Base-by-base conservation (phyloP, 179 eudicot genomes). In the Beta macrorhiza region DNA sequence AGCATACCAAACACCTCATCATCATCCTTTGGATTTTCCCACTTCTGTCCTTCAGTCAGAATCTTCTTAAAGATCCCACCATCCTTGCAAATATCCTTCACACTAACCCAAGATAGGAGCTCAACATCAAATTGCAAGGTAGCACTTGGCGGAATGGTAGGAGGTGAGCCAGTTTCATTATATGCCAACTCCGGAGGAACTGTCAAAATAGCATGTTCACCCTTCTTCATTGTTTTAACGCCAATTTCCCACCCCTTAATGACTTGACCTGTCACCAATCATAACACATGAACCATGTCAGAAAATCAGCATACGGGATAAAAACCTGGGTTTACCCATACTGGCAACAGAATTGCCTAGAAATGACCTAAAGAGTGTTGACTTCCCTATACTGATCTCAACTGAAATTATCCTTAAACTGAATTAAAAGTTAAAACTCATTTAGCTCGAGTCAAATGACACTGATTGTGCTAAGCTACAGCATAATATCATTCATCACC, bases 231-330 rank as follows among this genome's bases (percentile, higher is more conserved):
- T 3, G 98, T 93, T 80, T 91, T 92, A 82, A 93, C 92, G 75
- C 97, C 98, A 29, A 81, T 81, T 52, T 95, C 98, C 98, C 98
- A 95, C 78, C 98, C 98, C 89, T 90, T 91, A 19, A 95, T 94
- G 13, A 94, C 97, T 93, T 94, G 94, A n/a, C 98, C 98, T 94
- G 86, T 53, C 72, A 29, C 37, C 25, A 25, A 68, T 29, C 16
- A 65, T 3, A 2, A 56, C 29, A 75, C 2, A 53, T 81, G 25
- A 25, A 25, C 25, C 25, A 25, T 25, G 25, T 25, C 25, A 25
- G 25, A 25, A 25, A 25, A 25, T 25, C 25, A 25, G 25, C 74
- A 81, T 45, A 62, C 53, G 20, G 4, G 19, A 16, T 61, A 49
- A 72, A 10, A 47, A 47, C 51, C 4, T 7, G 7, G 4, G 7